Evolutionary conservation across 1,139 yeast species (phyloP).

Genomic region (Kodamaea ohmeri): DNA sequence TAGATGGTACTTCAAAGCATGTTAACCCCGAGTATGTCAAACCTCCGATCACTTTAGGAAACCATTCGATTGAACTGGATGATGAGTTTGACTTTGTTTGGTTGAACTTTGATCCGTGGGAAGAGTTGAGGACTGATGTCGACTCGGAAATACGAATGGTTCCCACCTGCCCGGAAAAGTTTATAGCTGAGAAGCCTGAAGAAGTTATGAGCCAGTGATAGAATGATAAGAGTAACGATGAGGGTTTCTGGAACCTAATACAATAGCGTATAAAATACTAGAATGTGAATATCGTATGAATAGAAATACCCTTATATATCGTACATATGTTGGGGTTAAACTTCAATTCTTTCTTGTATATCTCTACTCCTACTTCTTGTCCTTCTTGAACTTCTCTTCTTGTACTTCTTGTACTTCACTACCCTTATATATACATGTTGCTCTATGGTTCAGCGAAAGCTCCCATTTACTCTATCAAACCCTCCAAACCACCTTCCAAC

Average conservation of each 20-base stretch:
- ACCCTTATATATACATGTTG: neutral
- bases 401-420: too few species aligned
- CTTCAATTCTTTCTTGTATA: too few species aligned
- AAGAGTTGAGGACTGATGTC: slow-evolving; percentile 44
- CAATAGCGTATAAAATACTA: too few species aligned
- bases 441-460: too few species aligned
- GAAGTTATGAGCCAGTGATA: neutral
- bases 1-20: slow-evolving; percentile 30
- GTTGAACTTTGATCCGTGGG: slow-evolving; percentile 54
- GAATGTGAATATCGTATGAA: too few species aligned
- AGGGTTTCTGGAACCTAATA: too few species aligned
- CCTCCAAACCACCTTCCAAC: slow-evolving; percentile 3
- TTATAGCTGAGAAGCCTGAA: neutral
- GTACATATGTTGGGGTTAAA: too few species aligned
- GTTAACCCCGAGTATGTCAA: slow-evolving; percentile 21
- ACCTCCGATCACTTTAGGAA: slow-evolving; percentile 40
- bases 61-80: slow-evolving; percentile 35
- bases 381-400: too few species aligned
- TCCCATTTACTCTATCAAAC: slow-evolving; percentile 5
- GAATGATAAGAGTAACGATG: slow-evolving; percentile 1
- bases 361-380: too few species aligned
- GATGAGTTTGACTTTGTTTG: slow-evolving; percentile 47
- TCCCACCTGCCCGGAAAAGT: slow-evolving; percentile 23
- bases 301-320: too few species aligned
- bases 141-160: slow-evolving; percentile 40